phyloP scores from a whole-genome alignment of 441 rosid species.

The Flueggea neowawraea region DNA sequence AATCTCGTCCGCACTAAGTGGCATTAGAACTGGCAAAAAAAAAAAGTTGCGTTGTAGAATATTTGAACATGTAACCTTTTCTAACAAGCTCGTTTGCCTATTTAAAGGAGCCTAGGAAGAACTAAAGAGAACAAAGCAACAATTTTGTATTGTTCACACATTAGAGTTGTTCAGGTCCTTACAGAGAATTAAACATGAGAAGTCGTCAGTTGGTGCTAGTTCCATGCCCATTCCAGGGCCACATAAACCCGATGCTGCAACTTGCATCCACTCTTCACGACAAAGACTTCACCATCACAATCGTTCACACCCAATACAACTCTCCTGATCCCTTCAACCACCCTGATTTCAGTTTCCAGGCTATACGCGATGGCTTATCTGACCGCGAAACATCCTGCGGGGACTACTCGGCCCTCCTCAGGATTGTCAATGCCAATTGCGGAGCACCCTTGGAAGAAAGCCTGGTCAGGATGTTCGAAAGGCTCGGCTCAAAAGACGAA shows the following conservation, averaged over 20 bases:
- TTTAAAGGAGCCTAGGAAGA: too few relatives aligned
- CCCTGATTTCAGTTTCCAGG: conserved; percentile 18
- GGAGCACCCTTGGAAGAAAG: not conserved
- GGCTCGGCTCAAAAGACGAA: not conserved
- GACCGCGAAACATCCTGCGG: not conserved
- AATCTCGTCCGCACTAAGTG: too few relatives aligned
- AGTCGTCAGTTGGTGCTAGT: conserved; percentile 19
- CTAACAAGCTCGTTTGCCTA: too few relatives aligned
- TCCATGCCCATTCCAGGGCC: conserved; percentile 35
- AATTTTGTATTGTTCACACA: too few relatives aligned
- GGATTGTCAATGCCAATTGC: conserved; percentile 3
- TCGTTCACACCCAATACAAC: conserved; percentile 24
- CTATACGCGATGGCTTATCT: conserved; percentile 8
- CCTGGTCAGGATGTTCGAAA: conserved; percentile 1
- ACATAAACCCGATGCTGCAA: conserved; percentile 39
- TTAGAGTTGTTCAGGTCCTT: too few relatives aligned
- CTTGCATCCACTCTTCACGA: conserved; percentile 29
- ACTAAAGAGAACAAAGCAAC: too few relatives aligned
- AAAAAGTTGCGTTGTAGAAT: too few relatives aligned
- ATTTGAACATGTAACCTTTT: too few relatives aligned
- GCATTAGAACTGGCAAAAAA: too few relatives aligned
- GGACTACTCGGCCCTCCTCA: not conserved
- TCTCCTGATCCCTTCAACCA: conserved; percentile 19
- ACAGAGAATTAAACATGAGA: too few relatives aligned
- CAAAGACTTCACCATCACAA: conserved; percentile 26